These are phyloP conservation scores for Cutaneotrichosporon curvatum DNA, from an alignment of 1,284 basidiomycete genomes.

Conservation along the genomic window DNA sequence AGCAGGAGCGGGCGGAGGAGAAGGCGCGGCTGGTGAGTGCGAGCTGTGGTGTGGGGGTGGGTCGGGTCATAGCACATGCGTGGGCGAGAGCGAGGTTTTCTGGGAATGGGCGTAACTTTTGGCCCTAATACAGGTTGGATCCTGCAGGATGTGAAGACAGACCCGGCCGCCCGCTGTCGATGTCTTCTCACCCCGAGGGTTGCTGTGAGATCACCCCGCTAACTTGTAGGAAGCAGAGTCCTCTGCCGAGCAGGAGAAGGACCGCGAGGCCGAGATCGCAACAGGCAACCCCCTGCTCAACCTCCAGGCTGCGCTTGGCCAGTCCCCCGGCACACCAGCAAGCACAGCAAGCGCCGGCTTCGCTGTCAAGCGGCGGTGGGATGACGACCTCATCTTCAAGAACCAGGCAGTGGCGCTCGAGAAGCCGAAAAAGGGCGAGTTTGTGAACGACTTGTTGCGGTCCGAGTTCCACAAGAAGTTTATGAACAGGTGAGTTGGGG, in stretches of 20 bases:
- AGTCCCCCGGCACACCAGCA: slow-evolving; percentile 51
- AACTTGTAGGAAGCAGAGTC: slow-evolving; percentile 60
- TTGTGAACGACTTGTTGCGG: slow-evolving; percentile 85
- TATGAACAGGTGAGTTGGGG: slow-evolving; percentile 40
- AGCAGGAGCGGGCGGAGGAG: slow-evolving; percentile 86
- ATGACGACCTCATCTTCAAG: slow-evolving; percentile 95
- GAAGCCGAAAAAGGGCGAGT: slow-evolving; percentile 65
- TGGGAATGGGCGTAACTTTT: too few species aligned
- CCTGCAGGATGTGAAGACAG: too few species aligned
- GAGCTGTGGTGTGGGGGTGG: too few species aligned
- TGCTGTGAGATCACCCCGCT: background rate
- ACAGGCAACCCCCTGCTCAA: slow-evolving; percentile 78
- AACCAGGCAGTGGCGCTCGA: slow-evolving; percentile 72
- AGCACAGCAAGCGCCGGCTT: slow-evolving; percentile 50
- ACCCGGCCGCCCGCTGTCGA: too few species aligned
- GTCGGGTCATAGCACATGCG: too few species aligned
- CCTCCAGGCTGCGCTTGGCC: slow-evolving; percentile 76
- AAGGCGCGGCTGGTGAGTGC: slow-evolving; percentile 57
- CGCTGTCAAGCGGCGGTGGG: slow-evolving; percentile 87
- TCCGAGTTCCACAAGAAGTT: slow-evolving; percentile 72
- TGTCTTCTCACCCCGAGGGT: too few species aligned
- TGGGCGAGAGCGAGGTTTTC: too few species aligned
- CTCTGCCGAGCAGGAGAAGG: slow-evolving; percentile 57
- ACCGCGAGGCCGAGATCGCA: slow-evolving; percentile 72
- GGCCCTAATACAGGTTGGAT: too few species aligned